Evolutionary conservation across 129 eudicot genomes (phyloP), one percentile per base, ranked within the genome.

Genomic region (Sambucus nigra): DNA sequence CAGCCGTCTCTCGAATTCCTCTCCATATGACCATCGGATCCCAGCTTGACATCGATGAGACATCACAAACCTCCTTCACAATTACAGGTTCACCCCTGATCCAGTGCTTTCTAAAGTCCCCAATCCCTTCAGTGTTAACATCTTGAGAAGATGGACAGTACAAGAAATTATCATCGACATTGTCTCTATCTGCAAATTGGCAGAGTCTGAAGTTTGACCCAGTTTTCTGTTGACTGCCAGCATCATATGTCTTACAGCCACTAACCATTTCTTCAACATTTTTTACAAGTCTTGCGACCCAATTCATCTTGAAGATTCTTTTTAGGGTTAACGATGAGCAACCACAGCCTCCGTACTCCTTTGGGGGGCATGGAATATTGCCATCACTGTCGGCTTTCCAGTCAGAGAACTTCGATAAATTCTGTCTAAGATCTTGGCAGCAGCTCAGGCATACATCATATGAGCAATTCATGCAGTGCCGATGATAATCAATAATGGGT

Each of bases 211-310:
- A 59, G 56, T 55, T 51, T 21, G 38, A 48, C 32, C 47, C 74
- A 49, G 51, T 59, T 31, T 67, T 59, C 39, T 60, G 69, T 31
- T 22, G 49, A 45, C 49, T 47, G 44, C 60, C 60, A 49, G 61
- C 63, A 53, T 79, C 82, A 51, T 29, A 25, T 62, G 72, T 61
- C 69, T 74, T 82, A 47, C 99, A 91, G 63, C 99, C 99, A 61
- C 70, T 79, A 62, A 82, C 94, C 95, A 91, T 86, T 70, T 91
- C 99, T 54, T 82, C 99, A 5, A 74, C 87, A 73, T 81, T 82
- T 77, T 91, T 91, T 52, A 82, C 94, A 56, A 91, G 74, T 71
- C 79, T 91, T 17, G 99, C 99, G 58, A 91, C 95, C 99, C 99
- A 91, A 55, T 86, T 91, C 94, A 91, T 81, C 68, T 91, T 91